These are phyloP conservation scores for Pythium guiyangense DNA, from an alignment of 352 stramenopile genomes.

Conservation along the genomic window DNA sequence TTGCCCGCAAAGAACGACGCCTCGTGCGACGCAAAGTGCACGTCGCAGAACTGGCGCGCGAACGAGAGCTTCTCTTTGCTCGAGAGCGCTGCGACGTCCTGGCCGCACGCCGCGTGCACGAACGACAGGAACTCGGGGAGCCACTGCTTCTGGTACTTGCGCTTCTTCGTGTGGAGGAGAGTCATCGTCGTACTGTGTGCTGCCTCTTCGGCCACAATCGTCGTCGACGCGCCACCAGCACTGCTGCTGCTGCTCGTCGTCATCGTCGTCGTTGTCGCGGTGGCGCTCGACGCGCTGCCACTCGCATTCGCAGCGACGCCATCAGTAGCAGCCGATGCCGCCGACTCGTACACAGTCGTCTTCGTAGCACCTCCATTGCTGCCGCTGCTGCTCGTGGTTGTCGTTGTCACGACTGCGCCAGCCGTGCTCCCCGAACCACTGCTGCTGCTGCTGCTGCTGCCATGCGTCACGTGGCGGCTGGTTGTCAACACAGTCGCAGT, in stretches of 20 bases:
- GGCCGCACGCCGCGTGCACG: slow-evolving; percentile 19
- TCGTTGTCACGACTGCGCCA: background rate
- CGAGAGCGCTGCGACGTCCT: slow-evolving; percentile 26
- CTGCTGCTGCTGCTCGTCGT: background rate
- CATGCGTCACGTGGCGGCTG: too few species aligned
- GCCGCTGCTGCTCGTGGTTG: background rate
- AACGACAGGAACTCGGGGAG: slow-evolving; percentile 30
- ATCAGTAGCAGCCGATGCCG: too few species aligned
- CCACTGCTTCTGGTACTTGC: slow-evolving; percentile 27
- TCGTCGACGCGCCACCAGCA: background rate
- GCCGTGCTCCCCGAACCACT: too few species aligned
- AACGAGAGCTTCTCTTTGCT: slow-evolving; percentile 34
- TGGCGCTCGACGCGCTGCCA: background rate
- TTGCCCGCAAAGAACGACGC: background rate
- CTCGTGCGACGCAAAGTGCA: background rate
- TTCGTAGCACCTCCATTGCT: too few species aligned
- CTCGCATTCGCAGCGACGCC: too few species aligned
- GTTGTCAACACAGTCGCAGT: too few species aligned
- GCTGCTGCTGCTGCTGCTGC: too few species aligned
- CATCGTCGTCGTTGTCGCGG: background rate
- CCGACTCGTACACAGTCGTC: too few species aligned
- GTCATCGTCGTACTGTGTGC: background rate
- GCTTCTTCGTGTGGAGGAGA: slow-evolving; percentile 10
- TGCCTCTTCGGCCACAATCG: background rate
- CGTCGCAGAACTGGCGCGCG: slow-evolving; percentile 30